phyloP scores from a whole-genome alignment of 23 red algal species.

The Gracilaria vermiculophylla region DNA sequence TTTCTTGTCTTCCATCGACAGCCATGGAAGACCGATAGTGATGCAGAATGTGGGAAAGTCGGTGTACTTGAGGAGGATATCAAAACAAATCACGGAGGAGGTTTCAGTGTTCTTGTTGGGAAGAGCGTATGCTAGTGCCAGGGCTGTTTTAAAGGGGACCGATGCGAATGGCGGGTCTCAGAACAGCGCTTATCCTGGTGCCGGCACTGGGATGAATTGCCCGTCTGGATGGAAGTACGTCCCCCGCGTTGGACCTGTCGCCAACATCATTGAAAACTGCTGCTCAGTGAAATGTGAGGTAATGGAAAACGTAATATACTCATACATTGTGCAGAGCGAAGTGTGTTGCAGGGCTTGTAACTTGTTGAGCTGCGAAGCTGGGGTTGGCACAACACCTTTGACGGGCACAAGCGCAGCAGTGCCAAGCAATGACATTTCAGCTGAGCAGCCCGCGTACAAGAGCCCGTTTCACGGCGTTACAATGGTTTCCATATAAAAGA shows the following conservation, averaged over 20 bases:
- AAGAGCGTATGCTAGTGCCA: not conserved
- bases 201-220: not conserved
- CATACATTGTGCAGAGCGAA: conserved; percentile 3
- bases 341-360: not conserved
- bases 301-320: not conserved
- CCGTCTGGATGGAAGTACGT: conserved; percentile 3
- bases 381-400: not conserved
- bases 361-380: not conserved
- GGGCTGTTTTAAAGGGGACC: not conserved
- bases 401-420: not conserved
- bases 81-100: not conserved
- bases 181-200: not conserved
- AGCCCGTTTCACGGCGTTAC: not conserved
- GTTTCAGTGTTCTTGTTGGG: not conserved
- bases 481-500: conserved; percentile 2
- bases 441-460: not conserved
- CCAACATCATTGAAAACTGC: not conserved
- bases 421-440: not conserved
- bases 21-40: not conserved
- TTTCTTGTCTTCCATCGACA: not conserved
- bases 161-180: not conserved
- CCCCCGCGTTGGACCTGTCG: not conserved
- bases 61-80: not conserved
- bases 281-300: not conserved
- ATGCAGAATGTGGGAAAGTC: not conserved